Conservation (phyloP, 2,329 filamentous ascomycete genomes). For the Pestalotiopsis fici region DNA sequence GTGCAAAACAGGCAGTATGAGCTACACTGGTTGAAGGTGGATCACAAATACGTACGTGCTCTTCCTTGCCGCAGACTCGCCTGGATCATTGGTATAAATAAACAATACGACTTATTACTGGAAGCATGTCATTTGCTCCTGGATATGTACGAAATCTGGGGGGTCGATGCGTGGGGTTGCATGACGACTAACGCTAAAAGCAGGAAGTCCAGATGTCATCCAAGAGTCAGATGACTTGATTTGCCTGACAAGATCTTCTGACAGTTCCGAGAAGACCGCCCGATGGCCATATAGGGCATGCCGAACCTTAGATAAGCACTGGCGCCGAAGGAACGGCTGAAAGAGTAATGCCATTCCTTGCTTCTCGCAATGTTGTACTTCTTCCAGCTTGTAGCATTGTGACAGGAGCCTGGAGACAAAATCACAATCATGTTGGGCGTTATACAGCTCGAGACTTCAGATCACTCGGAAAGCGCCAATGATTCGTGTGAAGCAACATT, state of each 20-base stretch:
- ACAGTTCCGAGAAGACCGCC: background rate
- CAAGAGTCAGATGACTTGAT: background rate
- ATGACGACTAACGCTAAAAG: background rate
- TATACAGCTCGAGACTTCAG: too few relatives aligned
- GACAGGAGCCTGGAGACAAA: background rate
- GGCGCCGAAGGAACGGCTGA: background rate
- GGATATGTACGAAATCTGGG: background rate
- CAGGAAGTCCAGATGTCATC: background rate
- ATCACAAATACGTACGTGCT: background rate
- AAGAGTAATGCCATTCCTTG: background rate
- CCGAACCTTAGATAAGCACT: conserved; percentile 5
- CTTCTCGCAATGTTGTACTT: background rate
- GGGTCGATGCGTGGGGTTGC: background rate
- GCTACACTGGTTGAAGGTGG: background rate
- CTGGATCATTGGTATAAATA: background rate
- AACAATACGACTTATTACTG: background rate
- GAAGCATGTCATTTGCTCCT: background rate
- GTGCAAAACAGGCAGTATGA: too few relatives aligned
- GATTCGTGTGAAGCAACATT: background rate
- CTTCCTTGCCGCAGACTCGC: background rate
- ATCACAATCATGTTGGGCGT: background rate
- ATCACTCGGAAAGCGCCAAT: too few relatives aligned
- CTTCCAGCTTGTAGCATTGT: background rate
- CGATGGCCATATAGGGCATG: conserved; percentile 5
- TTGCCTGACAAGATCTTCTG: background rate